phyloP scores from a whole-genome alignment of 345 rosid genomes.

The Excoecaria agallocha region DNA sequence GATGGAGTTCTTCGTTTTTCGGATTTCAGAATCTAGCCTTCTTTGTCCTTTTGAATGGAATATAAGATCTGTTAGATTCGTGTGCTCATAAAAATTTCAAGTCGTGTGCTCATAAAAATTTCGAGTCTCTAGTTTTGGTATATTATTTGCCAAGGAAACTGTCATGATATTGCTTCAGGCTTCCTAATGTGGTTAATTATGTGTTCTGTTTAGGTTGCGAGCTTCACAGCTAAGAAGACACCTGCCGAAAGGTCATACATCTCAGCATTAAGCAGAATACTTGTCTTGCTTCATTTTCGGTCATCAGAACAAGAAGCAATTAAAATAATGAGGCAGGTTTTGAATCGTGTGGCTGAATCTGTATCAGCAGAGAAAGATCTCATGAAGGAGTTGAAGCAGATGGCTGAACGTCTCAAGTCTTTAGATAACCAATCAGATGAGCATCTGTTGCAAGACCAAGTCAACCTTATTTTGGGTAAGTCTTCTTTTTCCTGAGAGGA shows the following conservation, averaged over 20 bases:
- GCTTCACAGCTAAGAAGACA: slow-evolving; percentile 65
- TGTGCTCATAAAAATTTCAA: background rate
- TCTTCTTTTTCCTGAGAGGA: slow-evolving; percentile 1
- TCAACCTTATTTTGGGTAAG: slow-evolving; percentile 57
- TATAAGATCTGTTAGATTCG: background rate
- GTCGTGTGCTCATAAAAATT: no score
- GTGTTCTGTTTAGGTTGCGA: slow-evolving; percentile 46
- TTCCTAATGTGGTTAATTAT: slow-evolving; percentile 7
- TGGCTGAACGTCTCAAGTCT: slow-evolving; percentile 55
- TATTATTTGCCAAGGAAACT: background rate
- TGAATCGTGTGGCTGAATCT: slow-evolving; percentile 44
- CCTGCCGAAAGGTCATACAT: slow-evolving; percentile 80
- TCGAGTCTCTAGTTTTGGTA: background rate
- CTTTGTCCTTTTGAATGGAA: background rate
- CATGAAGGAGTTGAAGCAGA: slow-evolving; percentile 56
- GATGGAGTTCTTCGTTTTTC: background rate
- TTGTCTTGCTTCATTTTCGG: slow-evolving; percentile 54
- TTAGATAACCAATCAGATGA: slow-evolving; percentile 57
- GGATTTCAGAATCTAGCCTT: background rate
- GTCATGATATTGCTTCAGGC: background rate
- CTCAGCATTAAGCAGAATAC: slow-evolving; percentile 63
- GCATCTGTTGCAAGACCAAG: slow-evolving; percentile 53
- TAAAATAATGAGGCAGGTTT: slow-evolving; percentile 61
- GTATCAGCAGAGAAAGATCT: slow-evolving; percentile 64
- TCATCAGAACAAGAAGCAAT: slow-evolving; percentile 55